Evolutionary conservation across 2,329 filamentous ascomycete genomes (phyloP), one percentile per base, ranked within the genome.

Genomic region (Calonectria honghensis): DNA sequence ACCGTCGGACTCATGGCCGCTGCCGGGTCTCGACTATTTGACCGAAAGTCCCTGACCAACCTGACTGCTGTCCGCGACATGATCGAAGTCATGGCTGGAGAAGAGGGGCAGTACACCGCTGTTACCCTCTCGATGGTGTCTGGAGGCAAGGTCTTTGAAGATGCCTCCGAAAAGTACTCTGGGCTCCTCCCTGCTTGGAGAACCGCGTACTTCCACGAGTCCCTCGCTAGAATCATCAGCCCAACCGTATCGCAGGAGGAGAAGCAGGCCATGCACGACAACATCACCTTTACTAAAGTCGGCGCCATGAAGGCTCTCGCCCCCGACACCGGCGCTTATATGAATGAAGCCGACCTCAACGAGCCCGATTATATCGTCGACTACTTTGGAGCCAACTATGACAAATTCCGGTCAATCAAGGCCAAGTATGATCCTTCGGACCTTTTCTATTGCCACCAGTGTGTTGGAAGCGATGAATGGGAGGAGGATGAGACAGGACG

Each of bases 1-100:
- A 41, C 57, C 18, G 57, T 63, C 14, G 35, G 57, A 16, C 57
- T 63, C 9, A 63, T 63, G 57, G 57, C 57, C 37, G 57, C 57
- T 6, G 35, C 57, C 13, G 57, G 57, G 4, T 63, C 57, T 31
- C 35, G 57, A 9, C 57, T 63, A 7, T 41, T 63, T 16, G 57
- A 63, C 6, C 13, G 32, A 5, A 20, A 63, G 27, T 63, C 35
- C 35, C 4, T 63, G 35, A 7, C 37, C 35, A 63, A 63, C 35
- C 37, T 41, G 35, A 63, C 57, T 13, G 57, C 57, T 29, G 35
- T 63, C 24, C 57, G 57, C 6, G 57, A 29, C 6, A 63, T 41
- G 57, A 20, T 63, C 24, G n/a, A 41, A 18, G 57, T 24, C 9
- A 41, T 63, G 37, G 57, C n/a, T 63, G 57, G 57, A 41, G 35